Base-by-base conservation (phyloP, 169 alveolate species). In the Eimeria necatrix region DNA sequence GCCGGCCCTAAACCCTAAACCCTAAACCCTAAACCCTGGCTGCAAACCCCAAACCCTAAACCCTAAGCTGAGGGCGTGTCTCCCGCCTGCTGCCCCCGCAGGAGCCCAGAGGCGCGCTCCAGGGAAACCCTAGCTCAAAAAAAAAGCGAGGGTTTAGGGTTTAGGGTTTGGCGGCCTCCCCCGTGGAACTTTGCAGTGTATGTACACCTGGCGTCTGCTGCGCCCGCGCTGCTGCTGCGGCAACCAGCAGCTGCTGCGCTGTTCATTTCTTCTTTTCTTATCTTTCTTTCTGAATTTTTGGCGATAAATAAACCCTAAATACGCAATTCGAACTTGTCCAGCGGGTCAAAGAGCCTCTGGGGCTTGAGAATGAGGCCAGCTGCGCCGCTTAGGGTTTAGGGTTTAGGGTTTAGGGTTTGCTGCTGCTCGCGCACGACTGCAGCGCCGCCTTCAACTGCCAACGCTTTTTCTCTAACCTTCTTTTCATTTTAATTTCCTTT, bases 21-120 rank as follows among this genome's bases (percentile, higher is more conserved):
- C 78, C 78, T 68, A 68, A 68, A 68, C 78, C 78, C 78, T 68
- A 68, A n/a, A n/a, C n/a, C n/a, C n/a, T n/a, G n/a, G n/a, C n/a
- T n/a, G n/a, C n/a, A n/a, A n/a, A n/a, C n/a, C n/a, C n/a, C n/a
- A n/a, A 68, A 68, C 78, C 78, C 78, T 68, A 68, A 68, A n/a
- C 41, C 48, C 41, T n/a, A 68, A 68, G 26, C 78, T 48, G 49
- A 22, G 26, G 26, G 26, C 73, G 12, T 18, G n/a, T 18, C 73
- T 26, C 73, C n/a, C 48, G 49, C 48, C 46, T 48, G 49, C 4
- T 14, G 49, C 4, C 78, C n/a, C 78, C 78, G 48, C 78, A 6
- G 26, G 8, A 14, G 12, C 78, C 3, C 26, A 4, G 26, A n/a
- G 46, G n/a, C 46, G 6, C 5, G 49, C 10, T 68, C 48, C 2